These are phyloP conservation scores for Kazachstania psychrophila DNA, from an alignment of 805 yeast species.

Conservation along the genomic window DNA sequence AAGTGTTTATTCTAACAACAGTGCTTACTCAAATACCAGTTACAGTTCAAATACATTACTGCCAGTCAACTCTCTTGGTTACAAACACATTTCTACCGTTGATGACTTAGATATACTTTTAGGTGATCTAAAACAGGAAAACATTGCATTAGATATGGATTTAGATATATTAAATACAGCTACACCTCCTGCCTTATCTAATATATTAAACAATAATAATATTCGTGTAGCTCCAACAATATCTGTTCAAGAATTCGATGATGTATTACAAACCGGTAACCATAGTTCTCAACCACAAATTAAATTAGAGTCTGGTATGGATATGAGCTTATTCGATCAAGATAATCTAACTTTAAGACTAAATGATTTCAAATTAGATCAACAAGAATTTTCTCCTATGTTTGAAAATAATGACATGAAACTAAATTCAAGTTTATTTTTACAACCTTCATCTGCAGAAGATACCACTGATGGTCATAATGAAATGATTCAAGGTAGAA, in stretches of 20 bases:
- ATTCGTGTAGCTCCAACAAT: slow-evolving; percentile 15
- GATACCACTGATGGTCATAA: slow-evolving; percentile 12
- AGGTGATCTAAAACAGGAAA: slow-evolving; percentile 4
- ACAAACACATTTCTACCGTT: slow-evolving; percentile 17
- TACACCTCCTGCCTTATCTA: no score
- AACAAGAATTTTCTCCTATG: no score
- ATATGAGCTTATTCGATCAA: neutral
- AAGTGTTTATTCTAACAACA: slow-evolving; percentile 23
- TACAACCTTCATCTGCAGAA: slow-evolving; percentile 3
- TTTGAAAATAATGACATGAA: slow-evolving; percentile 2
- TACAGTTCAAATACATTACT: slow-evolving; percentile 11
- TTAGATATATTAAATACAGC: neutral
- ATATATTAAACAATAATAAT: neutral
- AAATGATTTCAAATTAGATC: slow-evolving; percentile 1
- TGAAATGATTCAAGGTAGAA: slow-evolving; percentile 25
- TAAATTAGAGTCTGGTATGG: neutral
- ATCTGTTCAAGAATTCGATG: slow-evolving; percentile 21
- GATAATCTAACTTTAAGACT: neutral
- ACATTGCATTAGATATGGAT: neutral
- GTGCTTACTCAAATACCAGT: slow-evolving; percentile 4
- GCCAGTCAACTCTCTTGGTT: slow-evolving; percentile 22
- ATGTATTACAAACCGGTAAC: slow-evolving; percentile 1
- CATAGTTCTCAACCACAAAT: neutral
- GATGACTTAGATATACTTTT: slow-evolving; percentile 16
- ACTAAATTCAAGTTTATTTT: neutral